A percentile compares a stretch with the other conserved stretches of the same genome.
Evolutionary conservation across 2,329 filamentous ascomycete species (phyloP).

Genomic region (Anthostomella pinea): DNA sequence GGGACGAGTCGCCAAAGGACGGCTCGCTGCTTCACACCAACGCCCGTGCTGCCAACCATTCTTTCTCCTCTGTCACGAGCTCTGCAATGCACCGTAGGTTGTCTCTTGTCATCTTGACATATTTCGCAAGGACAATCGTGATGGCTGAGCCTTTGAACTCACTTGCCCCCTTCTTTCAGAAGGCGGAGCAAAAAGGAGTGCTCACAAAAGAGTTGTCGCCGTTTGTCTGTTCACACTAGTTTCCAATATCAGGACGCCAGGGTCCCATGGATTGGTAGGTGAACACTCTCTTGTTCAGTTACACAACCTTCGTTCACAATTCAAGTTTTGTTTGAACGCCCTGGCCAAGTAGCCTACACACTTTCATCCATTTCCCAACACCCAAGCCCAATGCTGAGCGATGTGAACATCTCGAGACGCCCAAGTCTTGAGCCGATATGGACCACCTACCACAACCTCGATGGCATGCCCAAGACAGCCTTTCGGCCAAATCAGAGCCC

Average conservation of each 20-base stretch:
- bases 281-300: constrained; percentile 1
- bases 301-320: constrained; percentile 6
- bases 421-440: constrained; percentile 36
- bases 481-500: constrained; percentile 25
- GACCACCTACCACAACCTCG: constrained; percentile 29
- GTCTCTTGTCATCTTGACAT: constrained; percentile 5
- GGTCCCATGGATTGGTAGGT: constrained; percentile 2
- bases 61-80: constrained; percentile 12
- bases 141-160: constrained; percentile 19
- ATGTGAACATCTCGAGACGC: constrained; percentile 29
- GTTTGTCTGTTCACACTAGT: constrained; percentile 18
- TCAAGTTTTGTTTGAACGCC: background rate
- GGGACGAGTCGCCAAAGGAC: constrained; percentile 5
- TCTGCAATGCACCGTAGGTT: constrained; percentile 5
- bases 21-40: constrained; percentile 1
- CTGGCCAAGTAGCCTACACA: constrained; percentile 7
- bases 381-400: constrained; percentile 23
- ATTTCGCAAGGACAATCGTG: constrained; percentile 5
- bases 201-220: constrained; percentile 14
- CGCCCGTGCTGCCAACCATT: constrained; percentile 1
- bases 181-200: constrained; percentile 9
- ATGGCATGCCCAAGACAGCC: constrained; percentile 20
- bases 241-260: constrained; percentile 8
- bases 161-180: constrained; percentile 16
- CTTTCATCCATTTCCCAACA: constrained; percentile 1